Evolutionary conservation across 1,139 yeast genomes (phyloP).

Genomic region (Spathaspora sp.): DNA sequence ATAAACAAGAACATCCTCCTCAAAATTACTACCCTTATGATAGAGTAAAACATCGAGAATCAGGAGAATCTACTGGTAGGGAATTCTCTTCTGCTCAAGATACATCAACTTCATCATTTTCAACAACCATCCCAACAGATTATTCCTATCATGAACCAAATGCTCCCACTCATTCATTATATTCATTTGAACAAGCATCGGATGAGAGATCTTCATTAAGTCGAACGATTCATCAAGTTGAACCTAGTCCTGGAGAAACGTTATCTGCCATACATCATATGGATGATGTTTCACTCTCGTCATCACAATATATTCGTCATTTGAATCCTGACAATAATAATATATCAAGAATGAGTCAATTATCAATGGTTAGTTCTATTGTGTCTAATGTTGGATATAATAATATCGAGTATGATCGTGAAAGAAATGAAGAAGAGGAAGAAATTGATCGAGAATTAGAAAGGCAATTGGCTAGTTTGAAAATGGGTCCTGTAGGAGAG

Average conservation of each 20-base stretch:
- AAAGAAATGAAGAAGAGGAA: slow-evolving; percentile 34
- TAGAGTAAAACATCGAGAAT: background rate
- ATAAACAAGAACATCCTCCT: slow-evolving; percentile 7
- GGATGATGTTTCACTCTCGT: slow-evolving; percentile 16
- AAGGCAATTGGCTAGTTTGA: slow-evolving; percentile 39
- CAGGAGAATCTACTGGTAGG: background rate
- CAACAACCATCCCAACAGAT: background rate
- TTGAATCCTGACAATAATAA: slow-evolving; percentile 7
- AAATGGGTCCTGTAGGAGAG: slow-evolving; percentile 22
- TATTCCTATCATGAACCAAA: background rate
- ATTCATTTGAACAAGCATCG: background rate
- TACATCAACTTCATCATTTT: background rate
- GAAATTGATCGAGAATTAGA: slow-evolving; percentile 42
- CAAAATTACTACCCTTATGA: slow-evolving; percentile 7
- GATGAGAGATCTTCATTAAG: slow-evolving; percentile 7
- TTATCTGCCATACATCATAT: background rate
- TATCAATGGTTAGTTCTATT: slow-evolving; percentile 47
- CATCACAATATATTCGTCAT: slow-evolving; percentile 15
- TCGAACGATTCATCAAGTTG: slow-evolving; percentile 4
- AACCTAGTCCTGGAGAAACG: slow-evolving; percentile 2
- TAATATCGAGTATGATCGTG: slow-evolving; percentile 3
- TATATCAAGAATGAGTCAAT: slow-evolving; percentile 21
- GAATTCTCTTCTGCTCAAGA: background rate
- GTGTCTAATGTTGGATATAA: slow-evolving; percentile 28
- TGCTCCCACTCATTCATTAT: background rate